Base-by-base conservation (phyloP, 176 grass and related monocot species). In the Triticum dicoccoides region DNA sequence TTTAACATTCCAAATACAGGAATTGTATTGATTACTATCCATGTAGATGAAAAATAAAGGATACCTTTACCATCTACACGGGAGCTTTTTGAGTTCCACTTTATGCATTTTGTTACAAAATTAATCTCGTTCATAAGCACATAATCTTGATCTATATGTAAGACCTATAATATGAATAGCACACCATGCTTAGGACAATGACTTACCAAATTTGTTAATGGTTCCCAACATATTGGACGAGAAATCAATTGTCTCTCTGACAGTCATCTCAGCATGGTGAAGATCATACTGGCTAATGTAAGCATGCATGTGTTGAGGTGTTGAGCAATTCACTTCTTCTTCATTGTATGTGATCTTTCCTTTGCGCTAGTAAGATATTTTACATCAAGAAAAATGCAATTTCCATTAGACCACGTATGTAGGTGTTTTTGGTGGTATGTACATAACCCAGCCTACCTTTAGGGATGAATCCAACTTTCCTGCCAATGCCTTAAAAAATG, bases 241-340 rank as follows among this genome's bases (percentile, higher is more conserved):
- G 17, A 94, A 94, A 65, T 92, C 78, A 6, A 94, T 76, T 4
- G 84, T 94, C 84, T 94, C 92, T 42, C 78, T 92, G 6, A 92
- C 89, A 17, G 89, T 95, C 90, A 95, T 95, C 73, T 95, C 90
- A 21, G 92, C 80, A 66, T 92, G 90, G 61, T 92, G 92, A 42
- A 92, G 86, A 78, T 94, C 90, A 68, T 77, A 20, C 20, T 92
- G 92, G 80, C 92, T 89, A 61, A 94, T 78, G 85, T 92, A 94
- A 12, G 92, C 81, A 38, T 45, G 68, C 15, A 38, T 38, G 37
- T 38, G 37, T 38, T 38, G 37, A 7, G 37, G 37, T 38, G 37
- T 38, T 38, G 37, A 90, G 18, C 87, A 63, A 58, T 35, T 45
- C 30, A 88, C 9, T 29, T 90, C 65, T 69, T 85, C 29, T 81